Conservation (phyloP, 164 flowering plant genomes). For the Sextonia rubra region DNA sequence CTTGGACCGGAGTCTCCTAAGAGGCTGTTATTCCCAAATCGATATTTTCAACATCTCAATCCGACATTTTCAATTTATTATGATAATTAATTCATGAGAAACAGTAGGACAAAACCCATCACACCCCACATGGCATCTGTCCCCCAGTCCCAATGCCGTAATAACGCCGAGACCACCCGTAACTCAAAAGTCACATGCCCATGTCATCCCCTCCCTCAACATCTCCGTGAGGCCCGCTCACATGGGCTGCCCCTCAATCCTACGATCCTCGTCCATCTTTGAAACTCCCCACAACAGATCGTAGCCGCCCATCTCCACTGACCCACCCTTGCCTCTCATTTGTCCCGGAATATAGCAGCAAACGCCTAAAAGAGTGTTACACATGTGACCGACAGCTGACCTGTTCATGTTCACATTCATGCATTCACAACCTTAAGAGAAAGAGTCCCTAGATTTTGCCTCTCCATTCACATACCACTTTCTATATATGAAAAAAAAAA, state of each 20-base stretch:
- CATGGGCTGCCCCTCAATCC: conserved; percentile 23
- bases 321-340: conserved; percentile 28
- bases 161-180: not conserved
- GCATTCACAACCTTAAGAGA: conserved; percentile 29
- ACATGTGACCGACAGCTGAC: conserved; percentile 29
- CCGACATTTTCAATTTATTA: too few species aligned
- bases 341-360: conserved; percentile 29
- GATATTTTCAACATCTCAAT: too few species aligned
- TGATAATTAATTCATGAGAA: not conserved
- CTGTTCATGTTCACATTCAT: conserved; percentile 28
- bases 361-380: conserved; percentile 26
- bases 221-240: conserved; percentile 13
- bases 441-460: conserved; percentile 21
- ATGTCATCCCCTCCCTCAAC: conserved; percentile 9
- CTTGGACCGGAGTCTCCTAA: too few species aligned
- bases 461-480: conserved; percentile 1
- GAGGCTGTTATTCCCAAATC: too few species aligned
- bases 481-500: conserved; percentile 12
- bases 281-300: conserved; percentile 25
- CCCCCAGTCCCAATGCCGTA: not conserved
- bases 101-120: conserved; percentile 22
- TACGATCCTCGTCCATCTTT: conserved; percentile 28
- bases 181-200: conserved; percentile 9
- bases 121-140: conserved; percentile 23
- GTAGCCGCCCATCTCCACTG: conserved; percentile 25